phyloP scores from a whole-genome alignment of 768 basidiomycete species.

The Phanerodontia chrysosporium region DNA sequence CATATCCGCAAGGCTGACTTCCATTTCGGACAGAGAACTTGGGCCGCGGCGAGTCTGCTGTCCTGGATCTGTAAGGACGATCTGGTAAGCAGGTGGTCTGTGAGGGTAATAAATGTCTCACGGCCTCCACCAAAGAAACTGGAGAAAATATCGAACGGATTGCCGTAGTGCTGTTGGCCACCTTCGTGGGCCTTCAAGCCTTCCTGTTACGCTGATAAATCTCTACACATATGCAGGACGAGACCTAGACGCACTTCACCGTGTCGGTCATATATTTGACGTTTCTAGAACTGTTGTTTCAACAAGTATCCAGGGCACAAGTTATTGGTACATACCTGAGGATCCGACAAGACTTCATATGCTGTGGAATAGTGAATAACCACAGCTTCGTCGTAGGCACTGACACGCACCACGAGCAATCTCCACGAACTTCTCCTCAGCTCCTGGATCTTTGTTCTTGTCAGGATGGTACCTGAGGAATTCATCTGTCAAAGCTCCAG shows the following conservation, averaged over 20 bases:
- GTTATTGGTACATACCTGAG: conserved; percentile 57
- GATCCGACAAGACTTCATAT: conserved; percentile 92
- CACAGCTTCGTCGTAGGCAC: not conserved
- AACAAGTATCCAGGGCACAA: too few relatives aligned
- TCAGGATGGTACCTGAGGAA: conserved; percentile 67
- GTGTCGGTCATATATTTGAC: conserved; percentile 88
- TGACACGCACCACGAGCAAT: conserved; percentile 72
- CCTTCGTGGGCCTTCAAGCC: conserved; percentile 89
- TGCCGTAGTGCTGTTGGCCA: conserved; percentile 68
- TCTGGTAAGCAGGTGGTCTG: not conserved
- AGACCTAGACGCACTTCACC: conserved; percentile 59
- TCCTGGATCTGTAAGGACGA: conserved; percentile 31
- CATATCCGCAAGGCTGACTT: conserved; percentile 85
- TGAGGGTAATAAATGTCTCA: conserved; percentile 13
- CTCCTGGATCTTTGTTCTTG: conserved; percentile 84
- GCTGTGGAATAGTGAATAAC: conserved; percentile 40
- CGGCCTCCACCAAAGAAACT: conserved; percentile 83
- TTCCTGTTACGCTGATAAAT: conserved; percentile 44
- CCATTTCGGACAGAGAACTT: conserved; percentile 75
- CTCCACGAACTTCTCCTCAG: conserved; percentile 85
- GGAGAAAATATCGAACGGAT: conserved; percentile 94
- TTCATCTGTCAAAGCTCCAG: not conserved
- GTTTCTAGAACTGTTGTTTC: too few relatives aligned
- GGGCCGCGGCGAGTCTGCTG: conserved; percentile 71
- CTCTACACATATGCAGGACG: not conserved